Percentiles rank a stretch among this genome's conserved stretches.
Evolutionary conservation across 192 early-diverging fungal genomes (phyloP).

Genomic region (Podila horticola): DNA sequence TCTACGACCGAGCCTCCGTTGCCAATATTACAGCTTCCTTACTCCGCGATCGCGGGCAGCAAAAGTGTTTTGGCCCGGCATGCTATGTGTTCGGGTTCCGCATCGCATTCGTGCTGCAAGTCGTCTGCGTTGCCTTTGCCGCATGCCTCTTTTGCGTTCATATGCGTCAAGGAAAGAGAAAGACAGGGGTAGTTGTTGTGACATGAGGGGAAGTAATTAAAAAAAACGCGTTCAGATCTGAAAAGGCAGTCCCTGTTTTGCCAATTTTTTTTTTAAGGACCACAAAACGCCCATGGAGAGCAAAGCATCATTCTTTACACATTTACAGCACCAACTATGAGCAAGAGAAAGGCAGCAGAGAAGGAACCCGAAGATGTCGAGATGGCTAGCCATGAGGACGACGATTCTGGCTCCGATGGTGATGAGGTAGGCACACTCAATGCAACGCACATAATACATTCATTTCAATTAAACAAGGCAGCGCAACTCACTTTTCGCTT

Average conservation of each 20-base stretch:
- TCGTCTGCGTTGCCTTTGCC: slow-evolving; percentile 27
- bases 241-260: not conserved
- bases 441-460: too few relatives aligned
- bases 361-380: slow-evolving; percentile 45
- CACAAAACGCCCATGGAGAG: slow-evolving; percentile 22
- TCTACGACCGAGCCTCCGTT: slow-evolving; percentile 35
- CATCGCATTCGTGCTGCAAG: slow-evolving; percentile 28
- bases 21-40: not conserved
- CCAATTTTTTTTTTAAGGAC: not conserved
- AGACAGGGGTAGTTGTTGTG: not conserved
- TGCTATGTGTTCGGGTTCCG: slow-evolving; percentile 39
- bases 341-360: slow-evolving; percentile 43
- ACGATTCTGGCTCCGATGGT: slow-evolving; percentile 50
- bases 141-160: slow-evolving; percentile 41
- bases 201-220: not conserved
- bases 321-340: slow-evolving; percentile 14
- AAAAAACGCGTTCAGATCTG: not conserved
- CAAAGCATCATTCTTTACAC: not conserved
- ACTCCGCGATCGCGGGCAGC: slow-evolving; percentile 1
- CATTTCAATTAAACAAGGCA: not conserved
- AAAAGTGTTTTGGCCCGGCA: slow-evolving; percentile 22
- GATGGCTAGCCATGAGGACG: slow-evolving; percentile 40
- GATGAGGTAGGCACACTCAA: slow-evolving; percentile 21
- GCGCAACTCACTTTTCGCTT: not conserved
- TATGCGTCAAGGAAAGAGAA: slow-evolving; percentile 23